Evolutionary conservation across 345 rosid genomes (phyloP).

Genomic region (Populus euphratica): DNA sequence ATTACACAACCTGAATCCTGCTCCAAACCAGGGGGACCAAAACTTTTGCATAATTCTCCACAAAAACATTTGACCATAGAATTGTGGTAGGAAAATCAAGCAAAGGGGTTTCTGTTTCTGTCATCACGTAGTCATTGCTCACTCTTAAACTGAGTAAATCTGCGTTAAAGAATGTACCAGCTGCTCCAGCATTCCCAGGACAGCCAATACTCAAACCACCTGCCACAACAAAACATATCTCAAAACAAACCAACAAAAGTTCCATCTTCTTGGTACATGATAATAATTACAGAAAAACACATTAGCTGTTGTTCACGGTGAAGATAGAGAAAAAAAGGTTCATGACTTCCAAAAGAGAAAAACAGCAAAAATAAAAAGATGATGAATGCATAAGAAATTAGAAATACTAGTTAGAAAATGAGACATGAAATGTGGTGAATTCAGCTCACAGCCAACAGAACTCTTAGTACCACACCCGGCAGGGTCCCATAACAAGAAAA

Average conservation of each 20-base stretch:
- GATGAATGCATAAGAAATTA: background rate
- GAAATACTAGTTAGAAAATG: background rate
- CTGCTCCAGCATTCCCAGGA: conserved; percentile 88
- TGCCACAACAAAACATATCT: conserved; percentile 30
- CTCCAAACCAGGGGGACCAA: conserved; percentile 93
- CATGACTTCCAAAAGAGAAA: background rate
- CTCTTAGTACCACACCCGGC: background rate
- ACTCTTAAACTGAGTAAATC: conserved; percentile 79
- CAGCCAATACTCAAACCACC: conserved; percentile 90
- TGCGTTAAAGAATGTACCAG: conserved; percentile 92
- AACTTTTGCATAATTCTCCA: conserved; percentile 89
- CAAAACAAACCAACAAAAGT: background rate
- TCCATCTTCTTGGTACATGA: background rate
- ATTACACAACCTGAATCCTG: conserved; percentile 78
- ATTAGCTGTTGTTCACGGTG: background rate
- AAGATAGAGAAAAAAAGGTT: background rate
- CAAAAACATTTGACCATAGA: conserved; percentile 85
- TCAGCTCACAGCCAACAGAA: background rate
- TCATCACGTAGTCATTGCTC: conserved; percentile 74
- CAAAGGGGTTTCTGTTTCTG: conserved; percentile 92
- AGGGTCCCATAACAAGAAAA: background rate
- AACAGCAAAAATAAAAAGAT: background rate
- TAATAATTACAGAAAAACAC: background rate
- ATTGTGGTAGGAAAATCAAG: conserved; percentile 83
- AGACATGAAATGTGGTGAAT: background rate